phyloP scores from a whole-genome alignment of 345 rosid species.

The Brassica nigra region DNA sequence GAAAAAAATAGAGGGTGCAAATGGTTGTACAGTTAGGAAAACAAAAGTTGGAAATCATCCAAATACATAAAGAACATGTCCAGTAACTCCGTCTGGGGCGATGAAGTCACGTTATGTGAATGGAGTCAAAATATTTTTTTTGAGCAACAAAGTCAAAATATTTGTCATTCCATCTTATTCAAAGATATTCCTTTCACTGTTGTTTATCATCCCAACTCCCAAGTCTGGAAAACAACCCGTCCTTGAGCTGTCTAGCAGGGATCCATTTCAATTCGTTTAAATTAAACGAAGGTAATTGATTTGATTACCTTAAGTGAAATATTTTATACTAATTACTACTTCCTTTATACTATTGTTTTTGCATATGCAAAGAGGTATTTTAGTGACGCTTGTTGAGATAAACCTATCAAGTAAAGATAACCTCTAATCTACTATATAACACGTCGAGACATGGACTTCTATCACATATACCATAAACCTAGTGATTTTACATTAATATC shows the following conservation, averaged over 20 bases:
- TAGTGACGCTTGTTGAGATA: neutral
- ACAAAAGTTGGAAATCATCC: neutral
- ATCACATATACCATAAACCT: neutral
- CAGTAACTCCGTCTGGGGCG: neutral
- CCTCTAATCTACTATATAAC: neutral
- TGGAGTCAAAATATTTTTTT: neutral
- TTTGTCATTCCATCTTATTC: neutral
- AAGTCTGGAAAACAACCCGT: conserved; percentile 3
- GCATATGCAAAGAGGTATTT: neutral
- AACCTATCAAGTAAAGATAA: neutral
- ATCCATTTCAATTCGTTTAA: conserved; percentile 14
- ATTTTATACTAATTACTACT: neutral
- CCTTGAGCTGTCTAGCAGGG: conserved; percentile 5
- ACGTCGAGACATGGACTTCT: neutral
- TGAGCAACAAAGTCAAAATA: neutral
- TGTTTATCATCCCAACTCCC: conserved; percentile 13
- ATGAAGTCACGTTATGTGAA: neutral
- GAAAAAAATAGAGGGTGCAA: neutral
- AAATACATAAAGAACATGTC: neutral
- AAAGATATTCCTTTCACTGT: neutral
- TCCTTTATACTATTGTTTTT: neutral
- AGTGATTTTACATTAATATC: neutral
- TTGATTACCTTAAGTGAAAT: neutral
- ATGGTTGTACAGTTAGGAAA: neutral
- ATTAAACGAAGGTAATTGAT: neutral